These are phyloP conservation scores for Dioscorea cayenensis DNA, from an alignment of 116 monocot species.

Conservation along the genomic window DNA sequence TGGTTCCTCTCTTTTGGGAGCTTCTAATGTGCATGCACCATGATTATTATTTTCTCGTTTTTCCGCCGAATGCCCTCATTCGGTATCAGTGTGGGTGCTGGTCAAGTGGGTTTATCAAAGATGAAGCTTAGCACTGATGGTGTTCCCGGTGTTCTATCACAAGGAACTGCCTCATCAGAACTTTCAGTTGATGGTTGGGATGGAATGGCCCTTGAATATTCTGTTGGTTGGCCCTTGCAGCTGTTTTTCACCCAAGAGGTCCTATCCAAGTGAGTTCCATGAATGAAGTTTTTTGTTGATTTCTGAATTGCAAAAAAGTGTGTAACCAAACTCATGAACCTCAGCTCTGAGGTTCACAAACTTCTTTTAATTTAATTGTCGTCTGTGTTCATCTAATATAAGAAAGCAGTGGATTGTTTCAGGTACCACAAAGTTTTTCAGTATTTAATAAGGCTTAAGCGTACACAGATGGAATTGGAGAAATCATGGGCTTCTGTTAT, in stretches of 20 bases:
- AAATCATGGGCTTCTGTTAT: constrained; percentile 84
- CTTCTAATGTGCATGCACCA: no score
- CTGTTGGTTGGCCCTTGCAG: no score
- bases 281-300: background rate
- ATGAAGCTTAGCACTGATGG: constrained; percentile 28
- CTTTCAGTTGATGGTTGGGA: constrained; percentile 86
- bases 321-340: background rate
- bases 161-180: constrained; percentile 38
- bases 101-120: constrained; percentile 42
- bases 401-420: constrained; percentile 21
- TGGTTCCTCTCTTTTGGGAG: no score
- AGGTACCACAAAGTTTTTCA: constrained; percentile 93
- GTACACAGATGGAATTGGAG: constrained; percentile 99
- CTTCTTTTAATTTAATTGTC: background rate
- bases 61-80: constrained; percentile 65
- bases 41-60: constrained; percentile 1
- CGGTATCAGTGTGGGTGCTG: constrained; percentile 32
- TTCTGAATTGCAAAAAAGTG: background rate
- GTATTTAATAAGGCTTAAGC: constrained; percentile 78
- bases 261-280: constrained; percentile 75
- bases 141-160: constrained; percentile 20
- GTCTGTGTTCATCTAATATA: background rate
- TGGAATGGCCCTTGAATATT: constrained; percentile 87
- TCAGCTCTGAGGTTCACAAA: background rate
- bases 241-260: constrained; percentile 94